Conservation (phyloP, 805 yeast genomes). For the Saturnispora sekii region DNA sequence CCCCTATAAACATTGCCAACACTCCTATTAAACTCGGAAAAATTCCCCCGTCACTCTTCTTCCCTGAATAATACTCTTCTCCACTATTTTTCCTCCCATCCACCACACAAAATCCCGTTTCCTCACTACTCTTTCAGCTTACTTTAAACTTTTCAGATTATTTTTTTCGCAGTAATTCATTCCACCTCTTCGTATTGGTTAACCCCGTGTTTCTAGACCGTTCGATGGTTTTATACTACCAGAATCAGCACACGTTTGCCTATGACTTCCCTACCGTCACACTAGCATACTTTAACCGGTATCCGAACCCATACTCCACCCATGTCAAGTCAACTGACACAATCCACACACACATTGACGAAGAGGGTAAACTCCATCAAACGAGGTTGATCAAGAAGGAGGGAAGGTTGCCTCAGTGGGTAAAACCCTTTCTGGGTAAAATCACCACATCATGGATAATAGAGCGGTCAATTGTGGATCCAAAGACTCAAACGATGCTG, state of each 20-base stretch:
- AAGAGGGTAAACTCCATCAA: constrained; percentile 55
- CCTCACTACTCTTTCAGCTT: too few species aligned
- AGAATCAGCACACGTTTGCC: constrained; percentile 44
- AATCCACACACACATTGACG: constrained; percentile 47
- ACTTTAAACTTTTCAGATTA: too few species aligned
- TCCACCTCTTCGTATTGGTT: neutral
- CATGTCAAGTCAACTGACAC: constrained; percentile 85
- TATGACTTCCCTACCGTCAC: constrained; percentile 66
- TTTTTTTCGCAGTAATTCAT: neutral
- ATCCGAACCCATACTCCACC: constrained; percentile 71
- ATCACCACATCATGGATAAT: constrained; percentile 71
- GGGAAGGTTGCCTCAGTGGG: constrained; percentile 76
- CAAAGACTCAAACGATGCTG: constrained; percentile 39
- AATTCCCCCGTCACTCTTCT: too few species aligned
- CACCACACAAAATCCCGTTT: too few species aligned
- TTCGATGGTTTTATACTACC: constrained; percentile 55
- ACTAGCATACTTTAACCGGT: constrained; percentile 65
- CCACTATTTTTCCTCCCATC: too few species aligned
- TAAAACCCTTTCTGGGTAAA: constrained; percentile 62
- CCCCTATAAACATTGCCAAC: too few species aligned
- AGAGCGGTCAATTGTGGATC: constrained; percentile 69
- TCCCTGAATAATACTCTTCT: too few species aligned
- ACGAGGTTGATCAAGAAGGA: constrained; percentile 67
- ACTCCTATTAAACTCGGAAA: too few species aligned
- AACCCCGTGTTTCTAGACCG: too few species aligned